Percentiles rank a stretch among this genome's conserved stretches.
Conservation (phyloP, 2,329 filamentous ascomycete genomes). For the Pestalotiopsis sp. region DNA sequence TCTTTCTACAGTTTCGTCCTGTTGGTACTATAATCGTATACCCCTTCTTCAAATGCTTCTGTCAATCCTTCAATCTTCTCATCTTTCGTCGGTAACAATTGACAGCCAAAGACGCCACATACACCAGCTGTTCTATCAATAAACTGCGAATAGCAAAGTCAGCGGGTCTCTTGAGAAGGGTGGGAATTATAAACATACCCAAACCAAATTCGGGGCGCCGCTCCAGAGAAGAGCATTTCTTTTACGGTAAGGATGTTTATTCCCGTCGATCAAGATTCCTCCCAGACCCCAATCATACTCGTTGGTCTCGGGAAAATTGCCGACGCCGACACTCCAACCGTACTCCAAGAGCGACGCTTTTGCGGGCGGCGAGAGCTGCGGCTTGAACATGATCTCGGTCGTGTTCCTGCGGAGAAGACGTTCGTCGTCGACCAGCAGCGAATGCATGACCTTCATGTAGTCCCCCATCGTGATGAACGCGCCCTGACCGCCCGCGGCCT, state of each 20-base stretch:
- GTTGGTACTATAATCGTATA: constrained; percentile 1
- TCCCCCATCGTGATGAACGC: constrained; percentile 35
- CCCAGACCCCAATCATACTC: constrained; percentile 42
- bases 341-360: constrained; percentile 24
- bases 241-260: constrained; percentile 35
- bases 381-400: constrained; percentile 44
- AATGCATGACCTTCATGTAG: constrained; percentile 45
- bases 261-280: constrained; percentile 40
- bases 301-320: constrained; percentile 30
- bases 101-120: constrained; percentile 14
- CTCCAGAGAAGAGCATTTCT: constrained; percentile 42
- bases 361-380: constrained; percentile 38
- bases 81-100: constrained; percentile 12
- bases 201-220: constrained; percentile 46
- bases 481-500: constrained; percentile 36
- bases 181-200: constrained; percentile 32
- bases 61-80: constrained; percentile 10
- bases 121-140: constrained; percentile 12
- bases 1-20: constrained; percentile 1
- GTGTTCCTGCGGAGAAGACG: constrained; percentile 43
- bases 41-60: constrained; percentile 12
- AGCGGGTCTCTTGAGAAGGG: neutral
- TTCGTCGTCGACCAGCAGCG: constrained; percentile 48
- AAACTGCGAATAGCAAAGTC: constrained; percentile 4
- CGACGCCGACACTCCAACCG: constrained; percentile 27